Percentiles rank a stretch among this genome's conserved stretches.
These are phyloP conservation scores for Xanthoparmelia taractica DNA, from an alignment of 495 filamentous ascomycete species.

Conservation along the genomic window DNA sequence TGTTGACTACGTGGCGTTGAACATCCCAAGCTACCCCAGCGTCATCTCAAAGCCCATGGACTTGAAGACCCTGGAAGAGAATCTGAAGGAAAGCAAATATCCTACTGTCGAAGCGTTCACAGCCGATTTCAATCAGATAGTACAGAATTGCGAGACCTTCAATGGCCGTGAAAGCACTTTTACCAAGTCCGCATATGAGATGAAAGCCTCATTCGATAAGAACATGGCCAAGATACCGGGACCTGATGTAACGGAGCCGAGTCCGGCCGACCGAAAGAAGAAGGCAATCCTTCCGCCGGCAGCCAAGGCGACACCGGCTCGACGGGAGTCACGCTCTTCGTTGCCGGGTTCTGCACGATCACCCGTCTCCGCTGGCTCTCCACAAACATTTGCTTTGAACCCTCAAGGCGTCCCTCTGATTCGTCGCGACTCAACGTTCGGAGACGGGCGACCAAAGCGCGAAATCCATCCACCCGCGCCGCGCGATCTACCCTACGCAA, in stretches of 20 bases:
- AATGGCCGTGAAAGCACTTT: slow-evolving; percentile 73
- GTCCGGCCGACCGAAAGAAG: slow-evolving; percentile 52
- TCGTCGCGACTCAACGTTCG: slow-evolving; percentile 73
- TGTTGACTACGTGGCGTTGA: slow-evolving; percentile 59
- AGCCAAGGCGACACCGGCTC: slow-evolving; percentile 43
- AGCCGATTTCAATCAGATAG: slow-evolving; percentile 64
- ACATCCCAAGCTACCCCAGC: slow-evolving; percentile 61
- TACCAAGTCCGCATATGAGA: slow-evolving; percentile 50
- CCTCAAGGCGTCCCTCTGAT: slow-evolving; percentile 85
- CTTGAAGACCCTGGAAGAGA: slow-evolving; percentile 71
- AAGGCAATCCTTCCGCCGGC: slow-evolving; percentile 36
- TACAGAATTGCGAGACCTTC: slow-evolving; percentile 68
- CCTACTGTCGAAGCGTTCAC: slow-evolving; percentile 53
- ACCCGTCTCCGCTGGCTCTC: slow-evolving; percentile 38
- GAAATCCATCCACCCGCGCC: slow-evolving; percentile 86
- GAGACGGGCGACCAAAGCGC: slow-evolving; percentile 77
- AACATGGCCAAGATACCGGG: slow-evolving; percentile 47
- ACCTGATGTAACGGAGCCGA: slow-evolving; percentile 46
- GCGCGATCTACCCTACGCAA: slow-evolving; percentile 77
- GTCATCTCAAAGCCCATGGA: slow-evolving; percentile 76
- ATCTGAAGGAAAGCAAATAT: slow-evolving; percentile 65
- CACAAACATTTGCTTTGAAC: slow-evolving; percentile 69
- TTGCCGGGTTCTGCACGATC: slow-evolving; percentile 32
- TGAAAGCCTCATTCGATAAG: slow-evolving; percentile 54
- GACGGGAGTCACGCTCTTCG: slow-evolving; percentile 47